Conservation (phyloP, 179 eudicot genomes). For the Heliamphora pulchella region DNA sequence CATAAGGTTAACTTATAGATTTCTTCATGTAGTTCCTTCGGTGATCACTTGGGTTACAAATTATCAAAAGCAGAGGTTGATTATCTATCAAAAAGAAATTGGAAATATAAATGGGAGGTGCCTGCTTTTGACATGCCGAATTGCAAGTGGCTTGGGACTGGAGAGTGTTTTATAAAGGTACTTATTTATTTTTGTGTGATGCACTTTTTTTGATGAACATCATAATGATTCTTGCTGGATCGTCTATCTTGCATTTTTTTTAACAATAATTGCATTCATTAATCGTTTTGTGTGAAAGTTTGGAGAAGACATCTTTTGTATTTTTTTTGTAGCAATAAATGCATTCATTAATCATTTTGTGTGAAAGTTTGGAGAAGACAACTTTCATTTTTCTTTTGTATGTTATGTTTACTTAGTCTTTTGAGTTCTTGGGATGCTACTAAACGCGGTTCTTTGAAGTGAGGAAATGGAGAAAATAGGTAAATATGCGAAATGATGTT, state of each 20-base stretch:
- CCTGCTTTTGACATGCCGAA: constrained; percentile 46
- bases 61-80: constrained; percentile 50
- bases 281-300: not conserved
- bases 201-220: not conserved
- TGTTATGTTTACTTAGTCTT: not conserved
- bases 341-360: not conserved
- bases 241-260: not conserved
- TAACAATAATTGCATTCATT: not conserved
- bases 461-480: not conserved
- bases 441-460: not conserved
- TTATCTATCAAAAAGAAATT: constrained; percentile 45
- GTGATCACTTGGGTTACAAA: constrained; percentile 45
- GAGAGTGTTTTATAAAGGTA: constrained; percentile 54
- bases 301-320: not conserved
- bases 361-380: not conserved
- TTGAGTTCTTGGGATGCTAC: not conserved
- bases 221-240: not conserved
- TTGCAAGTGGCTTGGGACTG: constrained; percentile 79
- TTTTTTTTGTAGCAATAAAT: not conserved
- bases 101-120: constrained; percentile 72
- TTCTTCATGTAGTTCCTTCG: constrained; percentile 59
- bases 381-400: not conserved
- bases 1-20: not conserved
- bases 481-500: not conserved
- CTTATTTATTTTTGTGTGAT: not conserved